phyloP scores from a whole-genome alignment of 208 protist genomes.

The Leishmania mexicana region DNA sequence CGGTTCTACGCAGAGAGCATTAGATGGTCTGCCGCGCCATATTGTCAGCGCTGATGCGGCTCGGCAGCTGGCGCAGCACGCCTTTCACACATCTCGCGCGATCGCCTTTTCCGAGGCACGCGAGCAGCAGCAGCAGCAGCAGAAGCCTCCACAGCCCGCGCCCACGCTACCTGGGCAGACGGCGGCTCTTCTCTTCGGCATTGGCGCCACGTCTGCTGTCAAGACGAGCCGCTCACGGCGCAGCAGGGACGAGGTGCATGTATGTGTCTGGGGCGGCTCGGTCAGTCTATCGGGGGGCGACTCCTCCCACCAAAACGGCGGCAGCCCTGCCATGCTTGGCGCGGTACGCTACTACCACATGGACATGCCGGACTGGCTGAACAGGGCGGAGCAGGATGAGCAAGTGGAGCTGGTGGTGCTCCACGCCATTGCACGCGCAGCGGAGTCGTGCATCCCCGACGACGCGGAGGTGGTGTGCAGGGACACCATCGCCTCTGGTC shows the following conservation, averaged over 20 bases:
- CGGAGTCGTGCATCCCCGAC: conserved; percentile 3
- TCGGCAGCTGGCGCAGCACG: conserved; percentile 66
- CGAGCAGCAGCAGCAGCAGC: background rate
- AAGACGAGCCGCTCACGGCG: conserved; percentile 38
- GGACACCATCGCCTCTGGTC: background rate
- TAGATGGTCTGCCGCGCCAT: conserved; percentile 50
- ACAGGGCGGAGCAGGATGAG: conserved; percentile 49
- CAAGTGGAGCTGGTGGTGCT: conserved; percentile 54
- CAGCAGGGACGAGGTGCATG: conserved; percentile 43
- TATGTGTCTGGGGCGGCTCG: conserved; percentile 49
- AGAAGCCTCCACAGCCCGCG: background rate
- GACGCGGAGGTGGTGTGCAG: conserved; percentile 4
- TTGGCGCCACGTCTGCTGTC: conserved; percentile 66
- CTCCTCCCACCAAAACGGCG: background rate
- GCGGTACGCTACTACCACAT: conserved; percentile 39
- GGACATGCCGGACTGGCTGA: conserved; percentile 32
- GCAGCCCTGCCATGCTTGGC: background rate
- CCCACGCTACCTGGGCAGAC: background rate
- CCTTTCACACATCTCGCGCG: conserved; percentile 31
- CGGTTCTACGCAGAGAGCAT: conserved; percentile 22
- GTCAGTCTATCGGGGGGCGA: background rate
- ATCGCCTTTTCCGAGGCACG: conserved; percentile 9
- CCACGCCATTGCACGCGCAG: conserved; percentile 40
- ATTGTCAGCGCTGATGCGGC: conserved; percentile 39
- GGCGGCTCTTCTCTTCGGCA: conserved; percentile 38